A percentile compares a stretch with the other conserved stretches of the same genome.
These are phyloP conservation scores for Excoecaria agallocha DNA, from an alignment of 345 rosid species.

Conservation along the genomic window DNA sequence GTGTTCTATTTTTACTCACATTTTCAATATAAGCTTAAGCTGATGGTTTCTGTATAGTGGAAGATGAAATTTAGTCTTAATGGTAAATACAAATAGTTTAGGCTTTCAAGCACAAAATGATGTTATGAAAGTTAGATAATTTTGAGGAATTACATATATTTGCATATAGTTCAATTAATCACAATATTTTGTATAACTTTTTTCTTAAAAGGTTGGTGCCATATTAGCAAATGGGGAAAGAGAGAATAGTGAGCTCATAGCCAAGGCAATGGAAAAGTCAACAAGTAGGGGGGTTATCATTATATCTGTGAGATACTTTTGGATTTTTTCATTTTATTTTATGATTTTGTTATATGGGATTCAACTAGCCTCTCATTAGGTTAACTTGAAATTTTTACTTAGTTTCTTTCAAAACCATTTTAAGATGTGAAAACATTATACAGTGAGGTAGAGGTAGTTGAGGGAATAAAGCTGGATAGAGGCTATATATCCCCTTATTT, in stretches of 20 bases:
- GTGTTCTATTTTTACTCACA: not conserved
- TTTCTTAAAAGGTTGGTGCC: conserved; percentile 50
- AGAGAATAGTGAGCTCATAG: conserved; percentile 91
- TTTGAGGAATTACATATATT: not conserved
- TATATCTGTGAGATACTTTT: conserved; percentile 55
- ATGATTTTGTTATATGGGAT: not conserved
- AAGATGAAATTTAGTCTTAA: not conserved
- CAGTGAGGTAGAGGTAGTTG: conserved; percentile 91
- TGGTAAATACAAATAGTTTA: not conserved
- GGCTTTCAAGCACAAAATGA: not conserved
- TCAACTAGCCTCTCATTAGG: not conserved
- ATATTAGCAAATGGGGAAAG: conserved; percentile 95
- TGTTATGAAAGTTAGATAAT: not conserved
- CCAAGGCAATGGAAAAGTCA: conserved; percentile 97
- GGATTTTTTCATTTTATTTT: not conserved
- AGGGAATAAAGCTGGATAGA: too few relatives aligned
- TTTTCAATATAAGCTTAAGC: not conserved
- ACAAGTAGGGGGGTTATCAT: conserved; percentile 97
- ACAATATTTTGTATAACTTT: not conserved
- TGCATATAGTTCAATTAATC: not conserved
- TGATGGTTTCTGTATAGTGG: too few relatives aligned
- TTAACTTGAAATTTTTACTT: conserved; percentile 6
- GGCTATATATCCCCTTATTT: too few relatives aligned
- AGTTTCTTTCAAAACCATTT: not conserved
- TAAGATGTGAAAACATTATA: conserved; percentile 88